Evolutionary conservation across 805 yeast species (phyloP).

Genomic region (Komagataella ulmi): DNA sequence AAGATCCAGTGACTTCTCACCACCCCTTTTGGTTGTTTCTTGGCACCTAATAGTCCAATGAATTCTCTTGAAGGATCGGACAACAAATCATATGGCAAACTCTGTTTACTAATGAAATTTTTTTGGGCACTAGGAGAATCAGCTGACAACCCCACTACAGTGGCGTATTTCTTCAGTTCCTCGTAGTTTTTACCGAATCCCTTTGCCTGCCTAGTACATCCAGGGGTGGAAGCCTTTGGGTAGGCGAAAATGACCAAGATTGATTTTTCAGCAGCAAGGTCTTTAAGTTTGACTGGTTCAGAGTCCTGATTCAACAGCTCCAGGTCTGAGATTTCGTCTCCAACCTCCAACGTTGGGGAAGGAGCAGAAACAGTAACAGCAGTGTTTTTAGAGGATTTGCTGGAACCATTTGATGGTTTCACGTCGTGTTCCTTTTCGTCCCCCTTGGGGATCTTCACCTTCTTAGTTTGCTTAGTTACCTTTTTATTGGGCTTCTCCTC

Average conservation of each 20-base stretch:
- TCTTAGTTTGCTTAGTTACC: neutral
- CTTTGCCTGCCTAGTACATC: slow-evolving; percentile 90
- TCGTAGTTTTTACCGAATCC: slow-evolving; percentile 67
- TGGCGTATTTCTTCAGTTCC: slow-evolving; percentile 37
- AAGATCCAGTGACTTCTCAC: slow-evolving; percentile 90
- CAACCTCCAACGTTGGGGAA: slow-evolving; percentile 23
- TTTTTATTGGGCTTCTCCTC: neutral
- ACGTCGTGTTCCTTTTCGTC: neutral
- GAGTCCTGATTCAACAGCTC: slow-evolving; percentile 50
- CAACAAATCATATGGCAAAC: slow-evolving; percentile 59
- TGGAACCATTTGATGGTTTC: neutral
- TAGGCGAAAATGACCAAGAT: slow-evolving; percentile 53
- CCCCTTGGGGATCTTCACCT: neutral
- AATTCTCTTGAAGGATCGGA: slow-evolving; percentile 64
- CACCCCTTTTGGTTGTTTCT: slow-evolving; percentile 63
- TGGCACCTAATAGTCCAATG: slow-evolving; percentile 70
- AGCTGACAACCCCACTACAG: slow-evolving; percentile 71
- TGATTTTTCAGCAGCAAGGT: slow-evolving; percentile 17
- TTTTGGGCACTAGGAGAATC: slow-evolving; percentile 74
- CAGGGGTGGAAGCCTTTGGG: slow-evolving; percentile 91
- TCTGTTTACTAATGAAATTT: slow-evolving; percentile 60
- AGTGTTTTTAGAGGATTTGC: neutral
- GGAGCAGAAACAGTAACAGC: neutral
- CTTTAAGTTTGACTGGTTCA: slow-evolving; percentile 10
- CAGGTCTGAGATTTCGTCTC: slow-evolving; percentile 56